These are phyloP conservation scores for Solanum chiquidenum DNA, from an alignment of 257 asterid species.

Conservation along the genomic window DNA sequence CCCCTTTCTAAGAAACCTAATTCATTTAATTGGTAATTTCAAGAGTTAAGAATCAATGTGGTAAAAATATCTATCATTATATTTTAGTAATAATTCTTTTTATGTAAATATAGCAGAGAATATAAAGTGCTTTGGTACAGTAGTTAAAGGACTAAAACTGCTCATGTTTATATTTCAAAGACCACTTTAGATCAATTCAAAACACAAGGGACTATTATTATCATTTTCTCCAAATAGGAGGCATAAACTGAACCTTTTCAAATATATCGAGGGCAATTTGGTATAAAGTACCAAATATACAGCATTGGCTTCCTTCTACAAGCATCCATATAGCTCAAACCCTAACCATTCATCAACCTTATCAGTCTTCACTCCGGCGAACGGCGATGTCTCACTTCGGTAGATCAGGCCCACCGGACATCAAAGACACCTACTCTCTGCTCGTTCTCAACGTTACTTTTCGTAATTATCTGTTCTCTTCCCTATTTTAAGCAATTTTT, in stretches of 20 bases:
- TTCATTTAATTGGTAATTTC: neutral
- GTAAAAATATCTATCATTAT: neutral
- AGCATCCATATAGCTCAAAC: neutral
- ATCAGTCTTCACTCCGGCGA: neutral
- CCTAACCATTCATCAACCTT: neutral
- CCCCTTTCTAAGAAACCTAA: neutral
- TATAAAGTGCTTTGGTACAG: neutral
- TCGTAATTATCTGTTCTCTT: conserved; percentile 16
- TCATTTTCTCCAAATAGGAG: neutral
- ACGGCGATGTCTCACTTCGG: conserved; percentile 50
- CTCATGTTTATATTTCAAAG: neutral
- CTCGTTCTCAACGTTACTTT: conserved; percentile 56
- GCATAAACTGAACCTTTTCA: neutral
- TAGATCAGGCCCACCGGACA: conserved; percentile 51
- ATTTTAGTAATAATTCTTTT: neutral
- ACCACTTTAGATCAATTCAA: neutral
- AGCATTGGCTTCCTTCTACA: neutral
- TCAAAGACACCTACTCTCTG: conserved; percentile 45
- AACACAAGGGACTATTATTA: neutral
- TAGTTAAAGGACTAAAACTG: neutral
- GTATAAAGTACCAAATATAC: neutral
- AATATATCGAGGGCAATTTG: neutral
- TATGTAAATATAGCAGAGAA: neutral
- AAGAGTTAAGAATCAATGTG: neutral
- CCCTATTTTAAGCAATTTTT: too few species aligned